Percentiles rank a stretch among this genome's conserved stretches.
These are phyloP conservation scores for Cladophialophora exuberans DNA, from an alignment of 2,329 filamentous ascomycete species.

Conservation along the genomic window DNA sequence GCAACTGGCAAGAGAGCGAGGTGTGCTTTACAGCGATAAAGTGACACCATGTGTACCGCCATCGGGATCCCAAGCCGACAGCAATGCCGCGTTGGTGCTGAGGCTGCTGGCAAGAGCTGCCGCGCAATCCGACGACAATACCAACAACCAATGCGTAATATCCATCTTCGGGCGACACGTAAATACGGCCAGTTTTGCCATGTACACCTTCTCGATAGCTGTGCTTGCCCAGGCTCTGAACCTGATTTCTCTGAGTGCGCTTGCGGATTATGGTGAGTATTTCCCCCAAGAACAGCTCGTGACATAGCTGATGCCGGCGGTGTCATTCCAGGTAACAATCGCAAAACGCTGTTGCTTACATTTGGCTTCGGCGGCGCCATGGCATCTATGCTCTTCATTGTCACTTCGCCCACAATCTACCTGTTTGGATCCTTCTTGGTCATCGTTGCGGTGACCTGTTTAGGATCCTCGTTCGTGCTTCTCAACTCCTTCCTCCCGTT, in stretches of 20 bases:
- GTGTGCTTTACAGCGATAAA: slow-evolving; percentile 78
- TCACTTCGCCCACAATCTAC: slow-evolving; percentile 74
- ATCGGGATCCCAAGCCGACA: too few relatives aligned
- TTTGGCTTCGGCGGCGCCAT: slow-evolving; percentile 83
- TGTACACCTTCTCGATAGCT: slow-evolving; percentile 96
- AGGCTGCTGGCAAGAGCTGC: too few relatives aligned
- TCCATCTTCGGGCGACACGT: slow-evolving; percentile 80
- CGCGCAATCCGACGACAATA: slow-evolving; percentile 40
- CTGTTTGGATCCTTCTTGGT: slow-evolving; percentile 80
- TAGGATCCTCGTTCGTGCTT: slow-evolving; percentile 92
- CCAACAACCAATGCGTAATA: slow-evolving; percentile 66
- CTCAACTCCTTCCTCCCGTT: slow-evolving; percentile 94
- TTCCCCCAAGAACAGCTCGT: too few relatives aligned
- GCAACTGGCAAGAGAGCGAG: slow-evolving; percentile 88
- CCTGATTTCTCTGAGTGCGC: slow-evolving; percentile 94
- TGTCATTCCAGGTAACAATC: too few relatives aligned
- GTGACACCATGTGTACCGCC: slow-evolving; percentile 66
- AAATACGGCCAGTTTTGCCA: slow-evolving; percentile 95
- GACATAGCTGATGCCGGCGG: too few relatives aligned
- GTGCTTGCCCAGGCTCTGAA: slow-evolving; percentile 86
- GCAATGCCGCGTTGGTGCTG: too few relatives aligned
- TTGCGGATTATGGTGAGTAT: slow-evolving; percentile 91
- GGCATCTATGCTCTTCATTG: slow-evolving; percentile 86
- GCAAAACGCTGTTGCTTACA: slow-evolving; percentile 82
- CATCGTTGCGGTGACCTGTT: slow-evolving; percentile 89